Percentiles rank a stretch among this genome's conserved stretches.
Evolutionary conservation across 2,329 filamentous ascomycete genomes (phyloP).

Genomic region (Talaromyces marneffei): DNA sequence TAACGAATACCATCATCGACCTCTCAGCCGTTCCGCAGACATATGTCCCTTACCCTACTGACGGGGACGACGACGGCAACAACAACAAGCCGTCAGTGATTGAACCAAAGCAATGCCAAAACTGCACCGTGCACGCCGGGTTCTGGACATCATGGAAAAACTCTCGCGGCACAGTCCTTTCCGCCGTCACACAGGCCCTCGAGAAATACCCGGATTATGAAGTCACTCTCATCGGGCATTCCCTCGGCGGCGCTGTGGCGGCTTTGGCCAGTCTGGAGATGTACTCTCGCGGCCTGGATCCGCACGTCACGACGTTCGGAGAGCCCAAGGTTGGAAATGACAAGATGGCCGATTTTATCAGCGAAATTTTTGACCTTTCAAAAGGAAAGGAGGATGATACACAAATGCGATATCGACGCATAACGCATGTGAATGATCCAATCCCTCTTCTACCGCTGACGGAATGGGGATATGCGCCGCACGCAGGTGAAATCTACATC

Average conservation of each 20-base stretch:
- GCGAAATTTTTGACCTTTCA: conserved; percentile 44
- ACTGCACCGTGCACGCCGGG: conserved; percentile 89
- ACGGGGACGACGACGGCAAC: conserved; percentile 36
- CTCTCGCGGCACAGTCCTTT: conserved; percentile 64
- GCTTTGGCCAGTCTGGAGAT: conserved; percentile 81
- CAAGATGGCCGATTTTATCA: conserved; percentile 49
- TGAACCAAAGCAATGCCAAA: conserved; percentile 57
- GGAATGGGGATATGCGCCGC: conserved; percentile 83
- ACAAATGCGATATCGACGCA: conserved; percentile 56
- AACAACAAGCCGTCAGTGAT: conserved; percentile 19
- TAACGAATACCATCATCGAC: conserved; percentile 86
- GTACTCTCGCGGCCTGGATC: conserved; percentile 66
- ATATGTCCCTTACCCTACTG: conserved; percentile 76
- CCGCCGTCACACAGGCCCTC: conserved; percentile 56
- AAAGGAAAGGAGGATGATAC: background rate
- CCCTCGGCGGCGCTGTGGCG: conserved; percentile 85
- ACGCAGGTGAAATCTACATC: conserved; percentile 85
- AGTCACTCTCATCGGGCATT: conserved; percentile 80
- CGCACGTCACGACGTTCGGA: conserved; percentile 83
- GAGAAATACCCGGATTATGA: conserved; percentile 62
- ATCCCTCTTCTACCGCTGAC: conserved; percentile 78
- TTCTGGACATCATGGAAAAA: conserved; percentile 81
- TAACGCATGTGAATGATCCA: conserved; percentile 83
- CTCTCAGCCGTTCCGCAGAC: conserved; percentile 82
- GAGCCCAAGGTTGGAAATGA: conserved; percentile 64